Base-by-base conservation (phyloP, 2,329 filamentous ascomycete species). In the Orbilia oligospora region DNA sequence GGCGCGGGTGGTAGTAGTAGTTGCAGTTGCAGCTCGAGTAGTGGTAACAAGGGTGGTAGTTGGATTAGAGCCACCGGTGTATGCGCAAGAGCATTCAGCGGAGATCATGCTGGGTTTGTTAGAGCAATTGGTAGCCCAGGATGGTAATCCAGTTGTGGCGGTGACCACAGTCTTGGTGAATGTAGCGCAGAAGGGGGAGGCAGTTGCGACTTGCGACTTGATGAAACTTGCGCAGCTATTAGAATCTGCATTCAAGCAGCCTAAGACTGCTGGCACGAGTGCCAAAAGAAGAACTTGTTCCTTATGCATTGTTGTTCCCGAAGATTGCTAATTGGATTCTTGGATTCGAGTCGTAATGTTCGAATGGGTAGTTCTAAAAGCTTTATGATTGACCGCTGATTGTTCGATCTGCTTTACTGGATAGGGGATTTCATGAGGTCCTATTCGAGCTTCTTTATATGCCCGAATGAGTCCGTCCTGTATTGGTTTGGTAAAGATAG, bases 41-140 rank as follows among this genome's bases (percentile, higher is more conserved):
- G 73, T 77, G 16, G 73, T 77, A 8, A 22, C 33, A 8, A 63
- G 22, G 22, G 68, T 71, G 18, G 73, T 71, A 18, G 73, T 71
- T 16, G 73, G 58, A 18, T 61, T 64, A 8, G 68, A 66, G n/a
- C 24, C 38, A 9, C 58, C 73, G 38, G 67, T 77, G 18, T 77
- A 77, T n/a, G 27, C 24, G 44, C 73, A 77, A 46, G 66, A 71
- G 14, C 73, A 77, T 18, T 77, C 73, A 24, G 73, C 73, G n/a
- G 73, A 77, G 30, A 77, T 71, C 51, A 67, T 51, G 53, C 67
- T 77, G 1, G 73, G 67, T 44, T 77, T 77, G 67, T 77, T 71
- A 5, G 73, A 77, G 33, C 73, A 77, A 24, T 86, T 24, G 87
- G 87, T 24, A 87, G 83, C 71, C 88, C 87, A 84, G 86, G 88